Evolutionary conservation across 805 yeast genomes (phyloP).

Genomic region (Candida boidinii): DNA sequence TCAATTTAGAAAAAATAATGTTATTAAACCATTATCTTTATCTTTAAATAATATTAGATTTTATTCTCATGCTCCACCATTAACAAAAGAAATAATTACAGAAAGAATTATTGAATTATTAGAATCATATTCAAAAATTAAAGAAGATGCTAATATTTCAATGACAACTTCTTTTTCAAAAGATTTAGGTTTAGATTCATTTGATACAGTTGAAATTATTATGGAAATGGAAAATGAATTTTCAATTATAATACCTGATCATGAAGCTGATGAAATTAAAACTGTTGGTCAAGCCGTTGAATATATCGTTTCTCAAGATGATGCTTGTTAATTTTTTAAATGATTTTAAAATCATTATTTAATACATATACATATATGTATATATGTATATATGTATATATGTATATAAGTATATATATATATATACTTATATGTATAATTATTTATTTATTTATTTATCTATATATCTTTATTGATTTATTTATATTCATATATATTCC

Average conservation of each 20-base stretch:
- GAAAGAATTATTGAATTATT: slow-evolving; percentile 57
- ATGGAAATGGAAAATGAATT: slow-evolving; percentile 70
- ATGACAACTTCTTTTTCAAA: slow-evolving; percentile 46
- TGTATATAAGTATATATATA: no score
- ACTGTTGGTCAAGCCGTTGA: slow-evolving; percentile 91
- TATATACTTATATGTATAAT: no score
- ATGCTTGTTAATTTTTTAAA: slow-evolving; percentile 20
- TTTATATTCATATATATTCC: neutral
- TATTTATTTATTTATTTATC: no score
- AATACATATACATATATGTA: slow-evolving; percentile 1
- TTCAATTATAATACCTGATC: slow-evolving; percentile 79
- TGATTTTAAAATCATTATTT: neutral
- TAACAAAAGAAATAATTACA: slow-evolving; percentile 53
- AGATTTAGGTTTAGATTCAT: slow-evolving; percentile 63
- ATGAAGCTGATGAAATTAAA: slow-evolving; percentile 87
- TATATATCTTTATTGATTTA: neutral
- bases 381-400: neutral
- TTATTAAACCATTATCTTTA: neutral
- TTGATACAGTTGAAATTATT: slow-evolving; percentile 63
- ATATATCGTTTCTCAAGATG: slow-evolving; percentile 66
- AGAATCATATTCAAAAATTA: slow-evolving; percentile 56
- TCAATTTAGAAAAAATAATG: no score
- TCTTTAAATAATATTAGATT: slow-evolving; percentile 14
- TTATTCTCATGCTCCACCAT: slow-evolving; percentile 52
- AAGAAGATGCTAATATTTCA: slow-evolving; percentile 23